Evolutionary conservation across 805 yeast genomes (phyloP).

Genomic region (Yarrowia sp.): DNA sequence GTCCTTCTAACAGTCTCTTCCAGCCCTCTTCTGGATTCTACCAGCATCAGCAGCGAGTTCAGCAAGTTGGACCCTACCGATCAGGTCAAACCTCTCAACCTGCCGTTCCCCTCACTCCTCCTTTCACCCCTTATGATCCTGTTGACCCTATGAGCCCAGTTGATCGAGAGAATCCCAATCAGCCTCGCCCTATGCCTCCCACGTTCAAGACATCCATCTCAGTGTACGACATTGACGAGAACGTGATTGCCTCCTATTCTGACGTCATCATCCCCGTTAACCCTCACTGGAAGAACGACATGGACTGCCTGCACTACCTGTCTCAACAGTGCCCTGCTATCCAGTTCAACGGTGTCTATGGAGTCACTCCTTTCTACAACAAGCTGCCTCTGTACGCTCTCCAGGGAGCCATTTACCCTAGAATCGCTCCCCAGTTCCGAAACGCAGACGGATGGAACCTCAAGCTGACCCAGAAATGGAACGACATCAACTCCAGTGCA

Average conservation of each 20-base stretch:
- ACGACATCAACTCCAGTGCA: background rate
- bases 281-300: background rate
- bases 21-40: too few relatives aligned
- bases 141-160: too few relatives aligned
- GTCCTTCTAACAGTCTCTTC: too few relatives aligned
- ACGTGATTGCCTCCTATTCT: background rate
- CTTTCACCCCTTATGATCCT: background rate
- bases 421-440: background rate
- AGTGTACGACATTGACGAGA: background rate
- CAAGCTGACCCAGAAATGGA: background rate
- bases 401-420: background rate
- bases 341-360: background rate
- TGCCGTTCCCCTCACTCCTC: too few relatives aligned
- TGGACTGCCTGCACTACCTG: background rate
- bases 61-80: too few relatives aligned
- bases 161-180: too few relatives aligned
- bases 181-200: background rate
- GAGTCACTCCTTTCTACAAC: background rate
- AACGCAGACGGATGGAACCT: background rate
- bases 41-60: too few relatives aligned
- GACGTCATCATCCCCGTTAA: background rate
- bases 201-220: background rate
- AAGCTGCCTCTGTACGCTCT: background rate
- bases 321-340: background rate
- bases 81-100: too few relatives aligned